phyloP scores from a whole-genome alignment of 169 alveolate genomes.

The Blepharisma undulans region DNA sequence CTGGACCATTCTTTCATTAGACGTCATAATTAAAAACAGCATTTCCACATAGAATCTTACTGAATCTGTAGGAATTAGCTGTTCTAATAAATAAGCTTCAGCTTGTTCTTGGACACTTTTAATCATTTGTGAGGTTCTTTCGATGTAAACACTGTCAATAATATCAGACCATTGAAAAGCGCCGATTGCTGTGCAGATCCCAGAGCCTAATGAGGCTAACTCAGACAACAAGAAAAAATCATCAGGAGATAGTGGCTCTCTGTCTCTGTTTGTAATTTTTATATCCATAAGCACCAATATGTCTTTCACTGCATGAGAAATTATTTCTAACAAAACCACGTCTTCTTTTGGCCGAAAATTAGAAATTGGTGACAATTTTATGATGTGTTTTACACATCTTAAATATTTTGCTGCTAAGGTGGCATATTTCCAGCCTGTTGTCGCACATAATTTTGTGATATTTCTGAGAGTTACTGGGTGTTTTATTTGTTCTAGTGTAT shows the following conservation, averaged over 20 bases:
- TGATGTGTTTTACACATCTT: conserved; percentile 57
- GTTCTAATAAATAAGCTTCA: conserved; percentile 10
- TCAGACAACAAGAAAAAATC: conserved; percentile 4
- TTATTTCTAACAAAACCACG: conserved; percentile 1
- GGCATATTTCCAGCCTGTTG: conserved; percentile 64
- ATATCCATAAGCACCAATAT: background rate
- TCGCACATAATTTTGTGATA: conserved; percentile 57
- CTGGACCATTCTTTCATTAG: background rate
- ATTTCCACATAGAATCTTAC: conserved; percentile 10
- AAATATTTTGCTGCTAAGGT: conserved; percentile 58
- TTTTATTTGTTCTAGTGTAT: conserved; percentile 43
- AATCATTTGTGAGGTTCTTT: conserved; percentile 17
- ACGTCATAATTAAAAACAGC: conserved; percentile 24
- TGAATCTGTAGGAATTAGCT: background rate
- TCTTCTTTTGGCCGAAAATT: conserved; percentile 22
- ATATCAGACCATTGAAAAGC: conserved; percentile 25
- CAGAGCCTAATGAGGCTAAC: background rate
- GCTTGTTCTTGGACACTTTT: conserved; percentile 39
- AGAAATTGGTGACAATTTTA: conserved; percentile 33
- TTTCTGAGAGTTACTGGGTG: conserved; percentile 42
- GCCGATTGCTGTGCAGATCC: background rate
- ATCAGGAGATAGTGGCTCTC: conserved; percentile 16
- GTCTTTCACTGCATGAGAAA: conserved; percentile 2
- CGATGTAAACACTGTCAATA: background rate
- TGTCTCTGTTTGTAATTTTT: conserved; percentile 2